These are phyloP conservation scores for Colletotrichum sp. DNA, from an alignment of 2,329 filamentous ascomycete species.

Conservation along the genomic window DNA sequence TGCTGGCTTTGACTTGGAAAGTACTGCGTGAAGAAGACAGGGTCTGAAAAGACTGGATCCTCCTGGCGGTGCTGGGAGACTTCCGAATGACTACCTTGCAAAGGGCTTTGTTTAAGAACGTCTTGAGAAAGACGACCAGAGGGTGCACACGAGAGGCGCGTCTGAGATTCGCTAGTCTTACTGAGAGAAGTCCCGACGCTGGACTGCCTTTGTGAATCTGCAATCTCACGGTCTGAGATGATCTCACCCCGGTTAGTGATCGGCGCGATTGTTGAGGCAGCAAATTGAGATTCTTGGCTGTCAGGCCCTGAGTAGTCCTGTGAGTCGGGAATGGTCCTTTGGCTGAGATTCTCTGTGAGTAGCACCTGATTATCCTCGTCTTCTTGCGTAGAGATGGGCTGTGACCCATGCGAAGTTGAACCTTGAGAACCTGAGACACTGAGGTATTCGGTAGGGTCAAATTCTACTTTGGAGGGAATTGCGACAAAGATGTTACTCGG, in stretches of 20 bases:
- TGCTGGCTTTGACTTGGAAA: neutral
- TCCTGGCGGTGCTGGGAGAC: neutral
- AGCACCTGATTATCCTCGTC: conserved; percentile 34
- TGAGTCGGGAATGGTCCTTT: conserved; percentile 48
- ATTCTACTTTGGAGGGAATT: conserved; percentile 31
- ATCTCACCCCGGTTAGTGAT: neutral
- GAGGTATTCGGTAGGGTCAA: conserved; percentile 39
- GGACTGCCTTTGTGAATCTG: conserved; percentile 17
- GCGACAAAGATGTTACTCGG: conserved; percentile 25
- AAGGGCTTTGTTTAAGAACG: neutral
- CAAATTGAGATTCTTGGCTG: neutral
- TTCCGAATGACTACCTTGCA: neutral
- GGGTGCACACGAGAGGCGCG: neutral
- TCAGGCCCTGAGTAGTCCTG: conserved; percentile 32
- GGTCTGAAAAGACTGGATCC: neutral
- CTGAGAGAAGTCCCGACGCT: conserved; percentile 8
- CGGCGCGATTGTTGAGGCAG: neutral
- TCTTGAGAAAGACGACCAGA: neutral
- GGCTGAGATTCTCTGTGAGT: conserved; percentile 35
- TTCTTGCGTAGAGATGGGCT: conserved; percentile 39
- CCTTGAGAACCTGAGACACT: conserved; percentile 34
- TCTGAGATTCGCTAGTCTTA: neutral
- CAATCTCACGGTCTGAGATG: neutral
- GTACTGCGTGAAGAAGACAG: neutral
- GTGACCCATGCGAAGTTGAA: conserved; percentile 31